Conservation (phyloP, 1,139 yeast species). For the Petasospora fabianii region DNA sequence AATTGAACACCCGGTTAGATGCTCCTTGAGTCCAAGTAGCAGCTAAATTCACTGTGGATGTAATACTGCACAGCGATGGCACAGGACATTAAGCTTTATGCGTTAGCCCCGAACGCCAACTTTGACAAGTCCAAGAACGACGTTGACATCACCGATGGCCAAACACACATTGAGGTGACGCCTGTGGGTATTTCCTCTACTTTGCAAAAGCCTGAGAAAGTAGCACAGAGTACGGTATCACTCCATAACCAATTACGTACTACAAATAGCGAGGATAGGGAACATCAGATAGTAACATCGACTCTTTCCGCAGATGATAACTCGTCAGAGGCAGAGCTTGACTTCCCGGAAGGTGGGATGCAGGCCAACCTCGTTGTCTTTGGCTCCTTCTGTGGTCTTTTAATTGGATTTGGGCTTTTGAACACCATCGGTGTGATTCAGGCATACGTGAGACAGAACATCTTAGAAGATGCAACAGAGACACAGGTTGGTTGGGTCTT, state of each 20-base stretch:
- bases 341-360: constrained; percentile 59
- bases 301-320: background rate
- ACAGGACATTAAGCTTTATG: background rate
- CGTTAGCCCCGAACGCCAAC: background rate
- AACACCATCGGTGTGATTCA: constrained; percentile 70
- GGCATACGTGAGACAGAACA: no score
- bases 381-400: constrained; percentile 62
- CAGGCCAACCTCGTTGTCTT: constrained; percentile 56
- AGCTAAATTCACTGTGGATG: background rate
- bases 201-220: background rate
- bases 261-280: no score
- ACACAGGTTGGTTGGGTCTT: background rate
- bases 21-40: background rate
- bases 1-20: no score
- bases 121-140: background rate
- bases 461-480: no score
- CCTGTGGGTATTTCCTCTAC: background rate
- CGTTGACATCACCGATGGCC: background rate
- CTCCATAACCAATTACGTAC: no score
- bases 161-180: background rate
- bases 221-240: no score
- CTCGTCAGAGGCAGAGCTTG: constrained; percentile 19
- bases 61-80: background rate
- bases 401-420: constrained; percentile 61
- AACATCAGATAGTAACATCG: no score